phyloP scores from a whole-genome alignment of 1,284 basidiomycete species.

The Takashimella koratensis region DNA sequence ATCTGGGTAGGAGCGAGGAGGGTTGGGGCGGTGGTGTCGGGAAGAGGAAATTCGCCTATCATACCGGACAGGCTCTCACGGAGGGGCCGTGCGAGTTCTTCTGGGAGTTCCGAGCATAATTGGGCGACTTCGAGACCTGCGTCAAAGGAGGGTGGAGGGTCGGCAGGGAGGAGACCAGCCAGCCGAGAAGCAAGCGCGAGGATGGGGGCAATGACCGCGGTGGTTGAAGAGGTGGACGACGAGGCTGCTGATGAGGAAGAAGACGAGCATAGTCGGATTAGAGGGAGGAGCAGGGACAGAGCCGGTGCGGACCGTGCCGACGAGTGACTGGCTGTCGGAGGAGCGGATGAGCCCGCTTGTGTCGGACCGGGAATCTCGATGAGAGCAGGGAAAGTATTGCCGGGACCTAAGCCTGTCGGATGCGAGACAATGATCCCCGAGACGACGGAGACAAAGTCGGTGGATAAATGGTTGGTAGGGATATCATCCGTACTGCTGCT shows the following conservation, averaged over 20 bases:
- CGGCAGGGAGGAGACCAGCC: slow-evolving; percentile 26
- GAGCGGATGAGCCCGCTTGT: no score
- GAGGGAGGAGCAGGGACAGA: slow-evolving; percentile 32
- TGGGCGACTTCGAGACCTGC: slow-evolving; percentile 39
- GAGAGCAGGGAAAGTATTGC: slow-evolving; percentile 11
- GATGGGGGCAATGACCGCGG: slow-evolving; percentile 1
- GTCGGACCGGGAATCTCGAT: slow-evolving; percentile 2
- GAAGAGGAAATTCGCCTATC: slow-evolving; percentile 36
- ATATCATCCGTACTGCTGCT: background rate
- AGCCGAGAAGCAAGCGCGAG: slow-evolving; percentile 23
- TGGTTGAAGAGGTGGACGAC: background rate
- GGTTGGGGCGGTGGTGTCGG: slow-evolving; percentile 3
- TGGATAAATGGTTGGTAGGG: slow-evolving; percentile 6
- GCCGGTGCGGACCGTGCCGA: slow-evolving; percentile 28
- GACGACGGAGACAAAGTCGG: slow-evolving; percentile 17
- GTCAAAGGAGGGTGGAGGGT: slow-evolving; percentile 41
- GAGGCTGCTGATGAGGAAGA: slow-evolving; percentile 9
- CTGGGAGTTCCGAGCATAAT: slow-evolving; percentile 29
- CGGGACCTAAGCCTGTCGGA: slow-evolving; percentile 18
- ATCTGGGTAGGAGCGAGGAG: background rate
- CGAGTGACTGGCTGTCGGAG: no score
- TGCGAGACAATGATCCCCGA: slow-evolving; percentile 17
- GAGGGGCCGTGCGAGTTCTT: slow-evolving; percentile 30
- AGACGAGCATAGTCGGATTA: slow-evolving; percentile 25
- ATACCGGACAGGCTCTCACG: slow-evolving; percentile 34